phyloP scores from a whole-genome alignment of 257 asterid species.

The Gardenia jasminoides region DNA sequence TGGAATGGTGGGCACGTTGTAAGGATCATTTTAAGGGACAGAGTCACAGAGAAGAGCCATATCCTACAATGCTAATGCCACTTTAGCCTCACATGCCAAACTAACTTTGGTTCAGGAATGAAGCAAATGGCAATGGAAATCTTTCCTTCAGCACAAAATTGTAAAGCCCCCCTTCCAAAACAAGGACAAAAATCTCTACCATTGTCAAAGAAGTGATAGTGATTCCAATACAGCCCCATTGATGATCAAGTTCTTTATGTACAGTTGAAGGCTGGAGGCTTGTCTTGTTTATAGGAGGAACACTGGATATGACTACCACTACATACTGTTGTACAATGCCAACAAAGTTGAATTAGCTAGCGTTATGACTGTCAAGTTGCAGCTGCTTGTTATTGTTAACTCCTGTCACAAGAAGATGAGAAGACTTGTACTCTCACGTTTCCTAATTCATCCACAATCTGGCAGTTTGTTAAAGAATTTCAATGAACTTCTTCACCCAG shows the following conservation, averaged over 20 bases:
- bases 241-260: neutral
- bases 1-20: no score
- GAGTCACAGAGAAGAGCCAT: no score
- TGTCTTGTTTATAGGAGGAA: neutral
- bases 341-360: neutral
- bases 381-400: neutral
- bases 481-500: constrained; percentile 13
- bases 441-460: neutral
- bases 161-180: neutral
- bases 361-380: neutral
- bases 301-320: neutral
- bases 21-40: no score
- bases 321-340: neutral
- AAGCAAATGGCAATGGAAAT: neutral
- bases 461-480: neutral
- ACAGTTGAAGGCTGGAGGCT: neutral
- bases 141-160: neutral
- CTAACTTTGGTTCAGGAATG: neutral
- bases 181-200: no score
- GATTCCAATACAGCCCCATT: neutral
- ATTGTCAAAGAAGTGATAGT: no score
- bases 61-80: no score
- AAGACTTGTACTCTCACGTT: neutral
- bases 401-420: neutral
- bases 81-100: neutral